phyloP scores from a whole-genome alignment of 768 basidiomycete genomes.

The Lentinula edodes region DNA sequence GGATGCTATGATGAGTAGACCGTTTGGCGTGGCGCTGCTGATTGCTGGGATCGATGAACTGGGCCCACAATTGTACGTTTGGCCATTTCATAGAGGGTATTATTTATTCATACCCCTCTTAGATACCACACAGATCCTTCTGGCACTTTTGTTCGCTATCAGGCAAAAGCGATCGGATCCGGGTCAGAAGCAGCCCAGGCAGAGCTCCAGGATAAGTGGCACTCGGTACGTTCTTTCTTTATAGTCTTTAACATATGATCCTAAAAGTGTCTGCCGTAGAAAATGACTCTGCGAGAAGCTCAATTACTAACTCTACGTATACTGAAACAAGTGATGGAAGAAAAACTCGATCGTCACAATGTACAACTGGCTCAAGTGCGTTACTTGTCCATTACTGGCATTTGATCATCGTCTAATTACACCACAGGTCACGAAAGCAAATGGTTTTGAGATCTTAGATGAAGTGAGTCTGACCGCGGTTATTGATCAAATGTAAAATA shows the following conservation, averaged over 20 bases:
- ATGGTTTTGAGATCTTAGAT: conserved; percentile 87
- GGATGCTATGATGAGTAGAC: conserved; percentile 98
- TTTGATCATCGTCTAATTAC: background rate
- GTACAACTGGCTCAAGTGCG: conserved; percentile 92
- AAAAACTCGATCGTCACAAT: conserved; percentile 98
- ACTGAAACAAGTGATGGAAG: conserved; percentile 99
- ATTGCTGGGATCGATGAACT: conserved; percentile 97
- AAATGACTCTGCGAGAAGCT: conserved; percentile 87
- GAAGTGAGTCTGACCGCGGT: conserved; percentile 77
- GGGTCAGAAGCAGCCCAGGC: conserved; percentile 97
- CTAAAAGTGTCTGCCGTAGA: conserved; percentile 39
- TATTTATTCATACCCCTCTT: conserved; percentile 5
- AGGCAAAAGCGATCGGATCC: conserved; percentile 97
- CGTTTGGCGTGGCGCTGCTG: conserved; percentile 95
- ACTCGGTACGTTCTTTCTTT: conserved; percentile 53
- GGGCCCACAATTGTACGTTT: conserved; percentile 87
- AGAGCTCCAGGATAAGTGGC: conserved; percentile 95
- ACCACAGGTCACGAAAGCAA: conserved; percentile 66
- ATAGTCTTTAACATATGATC: background rate
- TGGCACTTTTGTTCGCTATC: conserved; percentile 93
- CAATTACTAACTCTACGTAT: conserved; percentile 83
- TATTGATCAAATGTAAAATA: conserved; percentile 68
- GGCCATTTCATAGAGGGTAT: background rate
- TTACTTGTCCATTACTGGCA: conserved; percentile 7
- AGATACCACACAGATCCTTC: conserved; percentile 99